A percentile compares a stretch with the other conserved stretches of the same genome.
Conservation (phyloP, 768 basidiomycete genomes). For the Leccinum disarticulatum region DNA sequence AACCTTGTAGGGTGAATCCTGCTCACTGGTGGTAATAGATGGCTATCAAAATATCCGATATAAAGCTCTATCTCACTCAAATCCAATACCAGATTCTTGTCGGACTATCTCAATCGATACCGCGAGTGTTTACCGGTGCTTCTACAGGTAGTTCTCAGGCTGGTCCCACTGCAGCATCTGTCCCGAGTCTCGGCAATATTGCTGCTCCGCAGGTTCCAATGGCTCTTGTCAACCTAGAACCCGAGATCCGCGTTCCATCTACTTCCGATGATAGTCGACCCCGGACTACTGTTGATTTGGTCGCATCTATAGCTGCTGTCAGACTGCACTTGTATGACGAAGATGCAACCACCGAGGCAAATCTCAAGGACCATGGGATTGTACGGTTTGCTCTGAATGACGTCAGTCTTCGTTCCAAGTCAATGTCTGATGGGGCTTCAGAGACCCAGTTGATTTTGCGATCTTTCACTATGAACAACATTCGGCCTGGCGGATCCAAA, state of each 20-base stretch:
- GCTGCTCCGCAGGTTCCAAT: constrained; percentile 4
- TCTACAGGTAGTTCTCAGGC: constrained; percentile 42
- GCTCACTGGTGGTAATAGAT: constrained; percentile 46
- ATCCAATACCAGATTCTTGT: constrained; percentile 76
- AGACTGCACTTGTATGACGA: constrained; percentile 86
- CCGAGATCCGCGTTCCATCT: constrained; percentile 49
- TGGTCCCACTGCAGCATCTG: constrained; percentile 23
- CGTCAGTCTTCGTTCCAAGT: constrained; percentile 76
- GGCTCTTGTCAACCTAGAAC: constrained; percentile 37
- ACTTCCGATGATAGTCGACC: constrained; percentile 29
- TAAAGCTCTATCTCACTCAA: constrained; percentile 82
- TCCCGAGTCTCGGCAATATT: constrained; percentile 6
- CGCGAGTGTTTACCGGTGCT: constrained; percentile 54
- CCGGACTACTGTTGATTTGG: constrained; percentile 72
- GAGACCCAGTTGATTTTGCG: constrained; percentile 88
- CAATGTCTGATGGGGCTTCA: constrained; percentile 76
- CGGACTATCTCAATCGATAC: constrained; percentile 64
- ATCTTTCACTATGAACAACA: constrained; percentile 92
- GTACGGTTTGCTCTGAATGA: constrained; percentile 81
- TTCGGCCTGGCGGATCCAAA: constrained; percentile 72
- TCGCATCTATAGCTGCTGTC: constrained; percentile 67
- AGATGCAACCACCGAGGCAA: constrained; percentile 52
- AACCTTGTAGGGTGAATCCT: neutral
- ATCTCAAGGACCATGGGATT: constrained; percentile 77
- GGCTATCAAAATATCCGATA: constrained; percentile 72